Percentiles rank a stretch among this genome's conserved stretches.
These are phyloP conservation scores for Juglanconis sp. DNA, from an alignment of 2,329 filamentous ascomycete species.

Conservation along the genomic window DNA sequence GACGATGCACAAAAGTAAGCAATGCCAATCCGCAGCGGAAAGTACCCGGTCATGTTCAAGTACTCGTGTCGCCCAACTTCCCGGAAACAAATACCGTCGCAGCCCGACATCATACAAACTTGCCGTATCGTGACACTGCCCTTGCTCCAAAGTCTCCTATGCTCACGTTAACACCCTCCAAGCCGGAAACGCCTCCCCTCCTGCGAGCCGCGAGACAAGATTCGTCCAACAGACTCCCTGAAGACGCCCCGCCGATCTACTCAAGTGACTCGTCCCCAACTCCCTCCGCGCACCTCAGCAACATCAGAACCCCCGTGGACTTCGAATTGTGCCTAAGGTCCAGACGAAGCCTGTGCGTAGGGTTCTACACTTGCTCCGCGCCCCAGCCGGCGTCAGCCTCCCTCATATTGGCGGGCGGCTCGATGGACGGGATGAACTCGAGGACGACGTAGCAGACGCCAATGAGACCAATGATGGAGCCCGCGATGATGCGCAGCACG, in stretches of 20 bases:
- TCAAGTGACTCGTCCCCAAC: neutral
- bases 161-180: neutral
- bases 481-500: slow-evolving; percentile 70
- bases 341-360: too few species aligned
- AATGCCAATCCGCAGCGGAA: slow-evolving; percentile 1
- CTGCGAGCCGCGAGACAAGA: neutral
- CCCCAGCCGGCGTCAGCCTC: slow-evolving; percentile 74
- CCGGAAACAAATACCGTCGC: neutral
- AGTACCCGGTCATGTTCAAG: neutral
- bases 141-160: neutral
- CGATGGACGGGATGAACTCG: slow-evolving; percentile 75
- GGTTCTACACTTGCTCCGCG: slow-evolving; percentile 67
- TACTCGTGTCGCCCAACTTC: neutral
- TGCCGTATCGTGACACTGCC: neutral
- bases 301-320: neutral
- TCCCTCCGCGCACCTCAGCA: neutral
- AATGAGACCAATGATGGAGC: slow-evolving; percentile 71
- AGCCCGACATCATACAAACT: neutral
- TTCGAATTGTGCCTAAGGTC: neutral
- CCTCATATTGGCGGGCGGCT: slow-evolving; percentile 78
- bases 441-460: slow-evolving; percentile 75
- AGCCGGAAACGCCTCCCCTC: neutral
- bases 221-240: too few species aligned
- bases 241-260: neutral
- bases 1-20: slow-evolving; percentile 8